Conservation (phyloP, 2,329 filamentous ascomycete genomes). For the Cyphellophora europaea region DNA sequence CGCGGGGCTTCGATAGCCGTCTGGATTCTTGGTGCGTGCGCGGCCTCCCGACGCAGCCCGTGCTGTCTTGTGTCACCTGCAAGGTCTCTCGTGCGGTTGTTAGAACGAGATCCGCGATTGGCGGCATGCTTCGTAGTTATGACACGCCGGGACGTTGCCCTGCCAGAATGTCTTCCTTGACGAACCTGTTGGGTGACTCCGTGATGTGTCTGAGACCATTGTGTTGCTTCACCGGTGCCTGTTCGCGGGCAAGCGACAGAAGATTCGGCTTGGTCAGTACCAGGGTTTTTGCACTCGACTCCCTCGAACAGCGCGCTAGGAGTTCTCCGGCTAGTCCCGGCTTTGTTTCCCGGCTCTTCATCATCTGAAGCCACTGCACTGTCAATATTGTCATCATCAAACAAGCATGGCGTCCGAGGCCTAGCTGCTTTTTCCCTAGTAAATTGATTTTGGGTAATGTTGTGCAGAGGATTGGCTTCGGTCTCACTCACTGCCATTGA, state of each 20-base stretch:
- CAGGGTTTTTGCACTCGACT: neutral
- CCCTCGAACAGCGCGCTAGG: neutral
- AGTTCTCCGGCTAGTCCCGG: neutral
- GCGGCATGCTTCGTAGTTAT: too few species aligned
- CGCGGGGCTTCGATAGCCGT: too few species aligned
- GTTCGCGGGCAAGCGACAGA: too few species aligned
- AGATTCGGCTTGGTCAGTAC: too few species aligned
- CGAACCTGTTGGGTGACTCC: neutral
- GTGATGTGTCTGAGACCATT: neutral
- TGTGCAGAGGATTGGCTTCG: neutral
- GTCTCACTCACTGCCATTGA: neutral
- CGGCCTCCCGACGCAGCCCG: too few species aligned
- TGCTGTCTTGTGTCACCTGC: too few species aligned
- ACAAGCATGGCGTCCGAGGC: neutral
- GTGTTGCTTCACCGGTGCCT: neutral
- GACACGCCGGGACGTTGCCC: too few species aligned
- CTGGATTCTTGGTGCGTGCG: too few species aligned
- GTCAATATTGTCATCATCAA: neutral
- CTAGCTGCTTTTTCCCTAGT: too few species aligned
- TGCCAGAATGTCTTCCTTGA: too few species aligned
- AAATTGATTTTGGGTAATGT: neutral
- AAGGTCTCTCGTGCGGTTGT: too few species aligned
- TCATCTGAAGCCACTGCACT: neutral
- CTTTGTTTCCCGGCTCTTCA: neutral
- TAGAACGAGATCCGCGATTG: too few species aligned